A percentile compares a stretch with the other conserved stretches of the same genome.
phyloP scores from a whole-genome alignment of 331 rosid genomes.

The Pyrus hybrid region DNA sequence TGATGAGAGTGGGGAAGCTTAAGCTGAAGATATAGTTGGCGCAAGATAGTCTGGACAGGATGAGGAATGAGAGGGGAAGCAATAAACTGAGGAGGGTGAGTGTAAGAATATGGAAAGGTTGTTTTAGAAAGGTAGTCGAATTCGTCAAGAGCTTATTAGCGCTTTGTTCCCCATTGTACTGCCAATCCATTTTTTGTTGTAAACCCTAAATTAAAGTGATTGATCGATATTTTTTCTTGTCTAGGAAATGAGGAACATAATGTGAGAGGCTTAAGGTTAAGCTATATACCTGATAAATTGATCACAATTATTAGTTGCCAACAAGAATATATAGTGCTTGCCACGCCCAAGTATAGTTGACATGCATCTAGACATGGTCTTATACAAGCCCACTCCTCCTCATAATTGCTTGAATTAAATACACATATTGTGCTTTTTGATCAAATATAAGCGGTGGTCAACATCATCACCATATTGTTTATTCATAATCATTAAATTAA shows the following conservation, averaged over 20 bases:
- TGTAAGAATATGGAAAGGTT: constrained; percentile 44
- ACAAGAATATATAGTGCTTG: too few relatives aligned
- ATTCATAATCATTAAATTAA: too few relatives aligned
- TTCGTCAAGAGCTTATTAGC: constrained; percentile 22
- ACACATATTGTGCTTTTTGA: too few relatives aligned
- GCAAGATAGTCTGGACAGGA: constrained; percentile 48
- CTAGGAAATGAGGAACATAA: background rate
- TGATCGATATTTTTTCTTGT: background rate
- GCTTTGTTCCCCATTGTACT: constrained; percentile 11
- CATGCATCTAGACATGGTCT: too few relatives aligned
- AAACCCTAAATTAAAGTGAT: background rate
- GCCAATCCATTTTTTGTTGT: constrained; percentile 25
- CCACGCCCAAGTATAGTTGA: too few relatives aligned
- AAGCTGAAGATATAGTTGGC: constrained; percentile 31
- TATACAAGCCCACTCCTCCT: too few relatives aligned
- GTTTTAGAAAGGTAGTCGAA: constrained; percentile 15
- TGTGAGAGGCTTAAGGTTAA: background rate
- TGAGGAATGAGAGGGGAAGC: constrained; percentile 74
- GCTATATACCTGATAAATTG: background rate
- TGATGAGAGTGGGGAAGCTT: constrained; percentile 1
- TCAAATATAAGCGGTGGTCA: too few relatives aligned
- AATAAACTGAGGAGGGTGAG: constrained; percentile 52
- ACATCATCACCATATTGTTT: too few relatives aligned
- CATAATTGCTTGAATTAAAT: too few relatives aligned
- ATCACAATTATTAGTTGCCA: too few relatives aligned